Conservation (phyloP, 2,329 filamentous ascomycete genomes). For the Microcyclospora pomicola region DNA sequence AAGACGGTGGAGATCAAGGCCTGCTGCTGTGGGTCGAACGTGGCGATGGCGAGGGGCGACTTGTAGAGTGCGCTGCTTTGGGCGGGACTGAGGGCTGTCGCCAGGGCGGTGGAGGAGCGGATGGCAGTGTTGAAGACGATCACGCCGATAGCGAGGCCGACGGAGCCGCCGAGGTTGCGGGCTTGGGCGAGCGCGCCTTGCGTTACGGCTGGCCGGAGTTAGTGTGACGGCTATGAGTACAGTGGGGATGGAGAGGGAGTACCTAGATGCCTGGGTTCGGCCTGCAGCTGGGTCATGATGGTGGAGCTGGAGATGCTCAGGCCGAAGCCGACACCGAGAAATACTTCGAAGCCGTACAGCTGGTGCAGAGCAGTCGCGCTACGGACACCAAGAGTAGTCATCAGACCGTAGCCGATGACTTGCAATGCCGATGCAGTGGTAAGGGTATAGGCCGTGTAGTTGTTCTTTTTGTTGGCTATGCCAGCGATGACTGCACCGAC, state of each 20-base stretch:
- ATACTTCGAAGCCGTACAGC: neutral
- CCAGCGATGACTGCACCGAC: constrained; percentile 44
- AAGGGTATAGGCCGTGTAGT: constrained; percentile 33
- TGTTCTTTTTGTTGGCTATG: constrained; percentile 38
- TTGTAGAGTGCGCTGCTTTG: constrained; percentile 2
- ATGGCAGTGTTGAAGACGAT: constrained; percentile 7
- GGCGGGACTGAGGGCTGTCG: constrained; percentile 1
- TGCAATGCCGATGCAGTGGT: neutral
- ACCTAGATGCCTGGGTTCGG: no score
- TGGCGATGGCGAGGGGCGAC: constrained; percentile 5
- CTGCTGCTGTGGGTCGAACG: constrained; percentile 4
- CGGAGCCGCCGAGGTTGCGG: constrained; percentile 45
- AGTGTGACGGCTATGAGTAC: no score
- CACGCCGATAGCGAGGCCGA: constrained; percentile 36
- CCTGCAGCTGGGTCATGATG: neutral
- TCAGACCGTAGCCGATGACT: neutral
- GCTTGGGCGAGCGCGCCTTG: constrained; percentile 44
- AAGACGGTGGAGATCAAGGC: constrained; percentile 3
- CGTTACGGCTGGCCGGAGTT: constrained; percentile 8
- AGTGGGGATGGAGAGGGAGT: no score
- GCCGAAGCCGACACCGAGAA: neutral
- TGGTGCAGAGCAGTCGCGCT: neutral
- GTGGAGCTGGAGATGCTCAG: neutral
- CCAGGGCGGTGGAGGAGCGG: constrained; percentile 3
- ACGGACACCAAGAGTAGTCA: neutral